Conservation (phyloP, 768 basidiomycete genomes). For the Boletus sp. region DNA sequence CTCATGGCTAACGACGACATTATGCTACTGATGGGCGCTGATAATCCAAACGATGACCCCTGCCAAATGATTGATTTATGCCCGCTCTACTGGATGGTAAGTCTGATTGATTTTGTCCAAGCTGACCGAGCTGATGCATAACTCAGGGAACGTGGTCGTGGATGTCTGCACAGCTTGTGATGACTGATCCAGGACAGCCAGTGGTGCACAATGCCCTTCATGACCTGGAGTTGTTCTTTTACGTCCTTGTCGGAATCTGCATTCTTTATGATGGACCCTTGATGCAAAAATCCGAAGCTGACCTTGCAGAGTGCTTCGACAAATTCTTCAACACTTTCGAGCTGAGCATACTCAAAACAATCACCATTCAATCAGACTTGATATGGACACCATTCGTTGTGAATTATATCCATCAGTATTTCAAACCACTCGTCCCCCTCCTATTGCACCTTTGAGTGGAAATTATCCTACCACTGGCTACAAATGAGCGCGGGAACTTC, state of each 20-base stretch:
- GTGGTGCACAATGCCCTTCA: neutral
- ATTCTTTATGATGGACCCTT: neutral
- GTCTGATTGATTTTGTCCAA: neutral
- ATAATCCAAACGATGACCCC: neutral
- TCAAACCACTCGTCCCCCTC: neutral
- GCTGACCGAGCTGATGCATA: neutral
- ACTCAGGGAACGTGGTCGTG: conserved; percentile 1
- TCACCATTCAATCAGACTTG: neutral
- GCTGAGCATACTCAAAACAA: conserved; percentile 1
- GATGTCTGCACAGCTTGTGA: conserved; percentile 3
- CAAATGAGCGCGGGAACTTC: neutral
- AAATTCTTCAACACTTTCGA: conserved; percentile 1
- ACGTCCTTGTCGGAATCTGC: neutral
- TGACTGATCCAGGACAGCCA: conserved; percentile 3
- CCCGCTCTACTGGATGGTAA: neutral
- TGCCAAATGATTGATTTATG: neutral
- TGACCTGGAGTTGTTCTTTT: neutral
- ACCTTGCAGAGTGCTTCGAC: conserved; percentile 4
- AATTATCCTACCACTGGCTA: neutral
- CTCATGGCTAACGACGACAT: neutral
- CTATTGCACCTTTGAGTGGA: neutral
- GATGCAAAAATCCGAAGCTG: neutral
- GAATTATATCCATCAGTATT: neutral
- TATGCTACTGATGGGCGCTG: neutral
- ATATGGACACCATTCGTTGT: neutral